Percentiles rank a stretch among this genome's conserved stretches.
These are phyloP conservation scores for Hypholoma sublateritium DNA, from an alignment of 768 basidiomycete species.

Conservation along the genomic window DNA sequence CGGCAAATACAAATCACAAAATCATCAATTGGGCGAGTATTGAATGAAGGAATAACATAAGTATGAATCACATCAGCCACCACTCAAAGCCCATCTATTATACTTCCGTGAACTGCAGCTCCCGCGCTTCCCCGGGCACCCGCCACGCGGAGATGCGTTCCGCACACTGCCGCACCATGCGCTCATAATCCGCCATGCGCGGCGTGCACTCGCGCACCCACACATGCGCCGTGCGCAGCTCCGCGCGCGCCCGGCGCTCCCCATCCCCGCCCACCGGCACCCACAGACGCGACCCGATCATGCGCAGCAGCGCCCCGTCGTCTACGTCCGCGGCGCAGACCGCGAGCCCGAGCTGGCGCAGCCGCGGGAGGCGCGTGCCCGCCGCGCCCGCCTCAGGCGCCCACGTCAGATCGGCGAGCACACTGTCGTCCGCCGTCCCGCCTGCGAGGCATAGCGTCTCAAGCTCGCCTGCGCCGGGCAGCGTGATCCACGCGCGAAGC, in stretches of 20 bases:
- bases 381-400: not conserved
- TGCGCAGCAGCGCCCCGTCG: slow-evolving; percentile 10
- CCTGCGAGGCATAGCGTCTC: slow-evolving; percentile 5
- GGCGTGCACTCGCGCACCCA: slow-evolving; percentile 5
- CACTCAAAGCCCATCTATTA: no score
- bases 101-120: not conserved
- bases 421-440: slow-evolving; percentile 5
- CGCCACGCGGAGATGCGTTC: not conserved
- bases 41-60: no score
- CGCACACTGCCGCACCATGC: slow-evolving; percentile 4
- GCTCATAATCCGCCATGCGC: slow-evolving; percentile 7
- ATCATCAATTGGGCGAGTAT: no score
- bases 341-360: slow-evolving; percentile 10
- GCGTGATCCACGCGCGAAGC: slow-evolving; percentile 4
- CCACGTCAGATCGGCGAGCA: slow-evolving; percentile 9
- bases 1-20: no score
- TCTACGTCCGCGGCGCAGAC: slow-evolving; percentile 2
- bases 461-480: not conserved
- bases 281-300: slow-evolving; percentile 18
- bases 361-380: slow-evolving; percentile 1
- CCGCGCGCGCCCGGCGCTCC: not conserved
- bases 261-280: not conserved
- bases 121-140: not conserved
- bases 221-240: slow-evolving; percentile 3
- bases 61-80: no score